Evolutionary conservation across 148 eudicot species (phyloP).

Genomic region (Cornus suecica): DNA sequence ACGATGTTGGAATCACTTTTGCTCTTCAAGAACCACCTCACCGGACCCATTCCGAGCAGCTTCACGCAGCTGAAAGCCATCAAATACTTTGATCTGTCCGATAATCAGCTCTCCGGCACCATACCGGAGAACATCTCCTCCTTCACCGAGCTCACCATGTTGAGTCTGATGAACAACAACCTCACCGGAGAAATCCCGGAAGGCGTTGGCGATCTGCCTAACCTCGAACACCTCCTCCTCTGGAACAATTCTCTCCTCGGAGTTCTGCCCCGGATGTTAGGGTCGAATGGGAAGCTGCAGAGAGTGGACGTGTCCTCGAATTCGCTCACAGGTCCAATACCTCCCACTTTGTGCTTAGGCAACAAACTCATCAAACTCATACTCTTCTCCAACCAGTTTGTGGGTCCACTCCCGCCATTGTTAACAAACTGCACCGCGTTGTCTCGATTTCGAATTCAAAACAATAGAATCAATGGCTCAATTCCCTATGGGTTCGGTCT

Average conservation of each 20-base stretch:
- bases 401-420: constrained; percentile 50
- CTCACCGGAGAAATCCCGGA: constrained; percentile 67
- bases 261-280: constrained; percentile 57
- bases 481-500: constrained; percentile 69
- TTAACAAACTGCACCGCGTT: constrained; percentile 70
- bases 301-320: constrained; percentile 82
- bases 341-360: constrained; percentile 55
- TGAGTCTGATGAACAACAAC: constrained; percentile 55
- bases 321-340: constrained; percentile 58
- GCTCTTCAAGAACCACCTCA: constrained; percentile 51
- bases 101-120: constrained; percentile 53
- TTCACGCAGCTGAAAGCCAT: constrained; percentile 36
- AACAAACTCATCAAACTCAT: constrained; percentile 55
- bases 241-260: constrained; percentile 89
- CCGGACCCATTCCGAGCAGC: constrained; percentile 60
- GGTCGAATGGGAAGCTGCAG: constrained; percentile 48
- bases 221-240: constrained; percentile 40
- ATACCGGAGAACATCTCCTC: constrained; percentile 55
- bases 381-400: constrained; percentile 59
- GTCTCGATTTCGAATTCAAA: constrained; percentile 48
- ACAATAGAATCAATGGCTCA: constrained; percentile 61
- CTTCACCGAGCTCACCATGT: constrained; percentile 32
- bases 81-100: constrained; percentile 60
- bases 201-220: constrained; percentile 59
- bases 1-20: constrained; percentile 42